A percentile compares a stretch with the other conserved stretches of the same genome.
These are phyloP conservation scores for Zygosaccharomyces bailii DNA, from an alignment of 805 yeast genomes.

Conservation along the genomic window DNA sequence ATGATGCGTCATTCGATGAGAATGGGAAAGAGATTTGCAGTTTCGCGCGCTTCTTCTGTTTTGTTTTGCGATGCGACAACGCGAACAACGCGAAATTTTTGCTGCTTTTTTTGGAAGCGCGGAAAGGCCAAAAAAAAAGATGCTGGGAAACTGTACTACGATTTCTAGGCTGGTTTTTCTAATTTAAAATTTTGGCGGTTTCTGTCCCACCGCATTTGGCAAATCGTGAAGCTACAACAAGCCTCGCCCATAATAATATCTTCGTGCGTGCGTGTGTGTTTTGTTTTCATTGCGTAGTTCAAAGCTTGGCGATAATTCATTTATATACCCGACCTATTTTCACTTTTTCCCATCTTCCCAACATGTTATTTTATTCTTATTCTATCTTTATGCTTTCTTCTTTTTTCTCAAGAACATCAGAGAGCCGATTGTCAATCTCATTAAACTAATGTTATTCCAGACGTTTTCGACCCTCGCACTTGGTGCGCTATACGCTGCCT, in stretches of 20 bases:
- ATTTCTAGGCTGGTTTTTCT: constrained; percentile 5
- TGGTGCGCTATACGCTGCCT: constrained; percentile 30
- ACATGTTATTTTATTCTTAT: not conserved
- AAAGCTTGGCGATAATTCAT: not conserved
- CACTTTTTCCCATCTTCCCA: not conserved
- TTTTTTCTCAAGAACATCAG: not conserved
- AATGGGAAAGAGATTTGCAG: not conserved
- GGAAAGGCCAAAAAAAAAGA: constrained; percentile 4
- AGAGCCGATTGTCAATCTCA: constrained; percentile 1
- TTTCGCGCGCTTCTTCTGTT: constrained; percentile 1
- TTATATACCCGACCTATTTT: constrained; percentile 1
- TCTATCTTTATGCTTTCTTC: not conserved
- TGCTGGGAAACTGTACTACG: constrained; percentile 3
- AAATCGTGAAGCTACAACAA: not conserved
- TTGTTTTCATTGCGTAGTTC: not conserved
- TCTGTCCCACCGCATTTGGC: not conserved
- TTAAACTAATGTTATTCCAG: constrained; percentile 32
- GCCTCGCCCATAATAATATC: not conserved
- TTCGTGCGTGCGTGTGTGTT: not conserved
- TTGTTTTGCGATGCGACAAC: constrained; percentile 4
- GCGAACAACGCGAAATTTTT: constrained; percentile 3
- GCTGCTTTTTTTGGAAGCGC: constrained; percentile 17
- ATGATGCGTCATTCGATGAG: not conserved
- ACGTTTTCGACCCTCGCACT: constrained; percentile 37
- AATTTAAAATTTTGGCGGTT: constrained; percentile 1